A percentile compares a stretch with the other conserved stretches of the same genome.
phyloP scores from a whole-genome alignment of 2,329 filamentous ascomycete species.

The Byssoonygena ceratinophila region DNA sequence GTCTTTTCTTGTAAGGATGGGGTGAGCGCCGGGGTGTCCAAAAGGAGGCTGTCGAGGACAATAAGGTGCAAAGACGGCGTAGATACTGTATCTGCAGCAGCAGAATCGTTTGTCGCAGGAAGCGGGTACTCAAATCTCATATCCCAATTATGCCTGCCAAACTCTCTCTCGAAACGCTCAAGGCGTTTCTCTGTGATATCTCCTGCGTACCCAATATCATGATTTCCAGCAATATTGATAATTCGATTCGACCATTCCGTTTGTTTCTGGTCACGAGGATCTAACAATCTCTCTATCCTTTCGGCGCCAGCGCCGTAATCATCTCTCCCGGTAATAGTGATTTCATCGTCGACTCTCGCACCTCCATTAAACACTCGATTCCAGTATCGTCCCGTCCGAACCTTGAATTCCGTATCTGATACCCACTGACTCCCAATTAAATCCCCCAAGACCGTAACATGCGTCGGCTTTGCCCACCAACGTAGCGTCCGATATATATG shows the following conservation, averaged over 20 bases:
- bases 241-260: slow-evolving; percentile 61
- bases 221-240: slow-evolving; percentile 88
- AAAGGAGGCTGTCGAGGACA: slow-evolving; percentile 83
- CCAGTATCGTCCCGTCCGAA: slow-evolving; percentile 68
- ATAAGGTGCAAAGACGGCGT: slow-evolving; percentile 64
- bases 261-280: slow-evolving; percentile 35
- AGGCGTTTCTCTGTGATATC: slow-evolving; percentile 70
- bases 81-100: slow-evolving; percentile 1
- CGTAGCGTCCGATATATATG: slow-evolving; percentile 77
- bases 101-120: slow-evolving; percentile 22
- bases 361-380: slow-evolving; percentile 61
- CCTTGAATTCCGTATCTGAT: slow-evolving; percentile 67
- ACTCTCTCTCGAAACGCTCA: slow-evolving; percentile 68
- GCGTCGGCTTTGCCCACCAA: slow-evolving; percentile 78
- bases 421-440: slow-evolving; percentile 95
- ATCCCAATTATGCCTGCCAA: slow-evolving; percentile 86
- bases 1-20: slow-evolving; percentile 60
- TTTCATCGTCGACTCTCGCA: slow-evolving; percentile 47
- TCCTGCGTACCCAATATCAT: slow-evolving; percentile 92
- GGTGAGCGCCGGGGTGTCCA: slow-evolving; percentile 69
- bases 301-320: slow-evolving; percentile 32
- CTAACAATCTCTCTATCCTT: slow-evolving; percentile 14
- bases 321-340: slow-evolving; percentile 26
- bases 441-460: slow-evolving; percentile 81
- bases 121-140: slow-evolving; percentile 55